phyloP scores from a whole-genome alignment of 2,329 filamentous ascomycete species.

The Leptoxyphium fumago region DNA sequence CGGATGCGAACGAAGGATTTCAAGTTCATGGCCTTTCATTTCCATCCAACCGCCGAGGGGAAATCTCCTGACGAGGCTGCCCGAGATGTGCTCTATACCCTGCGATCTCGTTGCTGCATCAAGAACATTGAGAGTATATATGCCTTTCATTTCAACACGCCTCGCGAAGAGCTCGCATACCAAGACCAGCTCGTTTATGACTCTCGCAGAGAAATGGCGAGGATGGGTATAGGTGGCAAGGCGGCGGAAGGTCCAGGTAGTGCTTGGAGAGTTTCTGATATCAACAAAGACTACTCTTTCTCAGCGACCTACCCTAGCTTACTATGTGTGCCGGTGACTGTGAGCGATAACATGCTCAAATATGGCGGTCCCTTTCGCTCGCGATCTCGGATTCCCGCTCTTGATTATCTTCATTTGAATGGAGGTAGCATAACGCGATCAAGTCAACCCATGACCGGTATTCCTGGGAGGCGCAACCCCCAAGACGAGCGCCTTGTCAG shows the following conservation, averaged over 20 bases:
- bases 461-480: constrained; percentile 70
- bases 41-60: constrained; percentile 44
- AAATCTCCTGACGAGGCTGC: constrained; percentile 31
- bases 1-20: constrained; percentile 87
- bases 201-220: constrained; percentile 66
- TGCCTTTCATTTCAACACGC: constrained; percentile 72
- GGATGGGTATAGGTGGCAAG: constrained; percentile 76
- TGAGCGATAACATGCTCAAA: constrained; percentile 94
- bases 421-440: constrained; percentile 94
- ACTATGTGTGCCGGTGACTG: constrained; percentile 69
- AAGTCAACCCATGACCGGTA: constrained; percentile 78
- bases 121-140: constrained; percentile 78
- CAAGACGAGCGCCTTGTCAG: constrained; percentile 91
- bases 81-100: constrained; percentile 74
- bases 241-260: constrained; percentile 41
- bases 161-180: constrained; percentile 27
- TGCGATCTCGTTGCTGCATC: constrained; percentile 64
- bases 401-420: constrained; percentile 94
- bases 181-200: constrained; percentile 57
- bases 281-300: constrained; percentile 83
- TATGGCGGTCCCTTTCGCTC: constrained; percentile 86
- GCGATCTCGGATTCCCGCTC: constrained; percentile 68
- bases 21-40: constrained; percentile 83
- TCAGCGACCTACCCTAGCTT: constrained; percentile 84
- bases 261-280: constrained; percentile 78